Percentiles rank a stretch among this genome's conserved stretches.
Conservation (phyloP, 1,284 basidiomycete species). For the Malassezia restricta region DNA sequence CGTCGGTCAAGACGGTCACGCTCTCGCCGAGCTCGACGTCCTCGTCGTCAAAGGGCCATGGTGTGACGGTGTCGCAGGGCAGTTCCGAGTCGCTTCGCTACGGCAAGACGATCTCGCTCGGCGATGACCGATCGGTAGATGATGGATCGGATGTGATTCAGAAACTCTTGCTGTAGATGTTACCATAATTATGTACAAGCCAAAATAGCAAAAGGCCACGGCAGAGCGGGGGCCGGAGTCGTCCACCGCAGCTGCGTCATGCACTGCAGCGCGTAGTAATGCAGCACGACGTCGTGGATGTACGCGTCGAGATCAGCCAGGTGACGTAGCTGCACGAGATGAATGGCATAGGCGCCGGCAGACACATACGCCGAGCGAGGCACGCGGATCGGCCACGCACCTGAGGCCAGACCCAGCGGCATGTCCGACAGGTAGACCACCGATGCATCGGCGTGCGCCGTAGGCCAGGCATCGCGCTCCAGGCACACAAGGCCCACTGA, state of each 20-base stretch:
- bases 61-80: constrained; percentile 7
- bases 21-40: not conserved
- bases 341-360: constrained; percentile 1
- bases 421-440: not conserved
- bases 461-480: not conserved
- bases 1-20: not conserved
- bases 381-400: not conserved
- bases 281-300: constrained; percentile 3
- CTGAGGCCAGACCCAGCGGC: not conserved
- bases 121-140: not conserved
- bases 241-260: constrained; percentile 4
- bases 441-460: not conserved
- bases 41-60: not conserved
- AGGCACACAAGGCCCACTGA: not conserved
- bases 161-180: not conserved
- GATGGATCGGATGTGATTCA: not conserved
- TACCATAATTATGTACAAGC: not conserved
- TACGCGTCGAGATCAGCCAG: not conserved
- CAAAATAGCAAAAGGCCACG: constrained; percentile 10
- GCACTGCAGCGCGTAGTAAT: constrained; percentile 2
- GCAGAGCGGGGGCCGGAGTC: not conserved
- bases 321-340: not conserved
- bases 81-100: constrained; percentile 3
- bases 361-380: constrained; percentile 2
- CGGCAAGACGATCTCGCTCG: not conserved